Conservation (phyloP, 257 asterid genomes). For the Capsicum rhomboideum region DNA sequence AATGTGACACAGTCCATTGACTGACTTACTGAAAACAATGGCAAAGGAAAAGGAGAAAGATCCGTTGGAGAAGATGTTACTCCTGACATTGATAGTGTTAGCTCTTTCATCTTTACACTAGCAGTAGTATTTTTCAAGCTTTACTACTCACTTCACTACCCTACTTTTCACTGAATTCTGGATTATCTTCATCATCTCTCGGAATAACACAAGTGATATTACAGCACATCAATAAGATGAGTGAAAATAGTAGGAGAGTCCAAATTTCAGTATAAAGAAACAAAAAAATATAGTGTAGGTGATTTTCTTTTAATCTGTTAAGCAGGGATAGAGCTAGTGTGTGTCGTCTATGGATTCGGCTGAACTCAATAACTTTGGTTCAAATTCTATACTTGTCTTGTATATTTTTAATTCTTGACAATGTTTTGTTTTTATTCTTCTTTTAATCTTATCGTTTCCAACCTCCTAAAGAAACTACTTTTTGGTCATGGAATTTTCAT, state of each 20-base stretch:
- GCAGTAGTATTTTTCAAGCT: not conserved
- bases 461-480: not conserved
- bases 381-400: too few species aligned
- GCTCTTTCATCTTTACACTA: not conserved
- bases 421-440: too few species aligned
- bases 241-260: not conserved
- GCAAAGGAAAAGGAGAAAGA: not conserved
- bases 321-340: too few species aligned
- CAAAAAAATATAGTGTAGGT: not conserved
- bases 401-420: too few species aligned
- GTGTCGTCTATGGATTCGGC: too few species aligned
- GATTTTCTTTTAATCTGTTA: not conserved
- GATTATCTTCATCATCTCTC: not conserved
- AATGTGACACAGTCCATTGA: not conserved
- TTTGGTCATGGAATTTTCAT: not conserved
- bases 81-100: not conserved
- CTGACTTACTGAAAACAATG: not conserved
- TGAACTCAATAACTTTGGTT: too few species aligned
- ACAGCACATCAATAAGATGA: not conserved
- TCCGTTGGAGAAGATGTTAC: not conserved
- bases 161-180: not conserved
- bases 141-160: conserved; percentile 1
- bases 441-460: too few species aligned
- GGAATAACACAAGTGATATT: not conserved
- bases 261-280: not conserved